Percentiles rank a stretch among this genome's conserved stretches.
phyloP scores from a whole-genome alignment of 148 eudicot genomes.

The Amaranthus hypochondriacus region DNA sequence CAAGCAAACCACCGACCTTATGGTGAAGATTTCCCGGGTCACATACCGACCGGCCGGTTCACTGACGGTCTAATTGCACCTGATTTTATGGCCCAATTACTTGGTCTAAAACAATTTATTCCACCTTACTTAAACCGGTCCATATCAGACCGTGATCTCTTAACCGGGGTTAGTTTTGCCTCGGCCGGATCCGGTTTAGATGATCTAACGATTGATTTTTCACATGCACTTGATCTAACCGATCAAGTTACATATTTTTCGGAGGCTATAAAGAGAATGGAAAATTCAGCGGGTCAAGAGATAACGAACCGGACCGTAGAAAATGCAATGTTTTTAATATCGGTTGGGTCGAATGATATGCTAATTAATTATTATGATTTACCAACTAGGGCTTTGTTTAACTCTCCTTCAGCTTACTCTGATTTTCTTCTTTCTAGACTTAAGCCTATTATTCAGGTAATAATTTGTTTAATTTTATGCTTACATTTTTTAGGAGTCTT shows the following conservation, averaged over 20 bases:
- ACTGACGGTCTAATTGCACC: slow-evolving; percentile 34
- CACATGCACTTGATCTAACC: slow-evolving; percentile 14
- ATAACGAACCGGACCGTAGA: slow-evolving; percentile 13
- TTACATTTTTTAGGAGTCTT: too few relatives aligned
- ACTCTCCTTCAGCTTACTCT: slow-evolving; percentile 12
- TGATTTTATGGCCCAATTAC: slow-evolving; percentile 21
- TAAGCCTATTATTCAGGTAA: slow-evolving; percentile 19
- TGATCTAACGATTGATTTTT: slow-evolving; percentile 21
- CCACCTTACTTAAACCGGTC: slow-evolving; percentile 25
- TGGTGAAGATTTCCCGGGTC: slow-evolving; percentile 28
- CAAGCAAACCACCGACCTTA: slow-evolving; percentile 33
- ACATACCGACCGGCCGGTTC: slow-evolving; percentile 37
- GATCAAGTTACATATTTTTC: slow-evolving; percentile 11
- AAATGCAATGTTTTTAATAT: slow-evolving; percentile 25
- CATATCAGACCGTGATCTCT: slow-evolving; percentile 23
- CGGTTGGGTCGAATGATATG: slow-evolving; percentile 29
- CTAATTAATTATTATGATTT: slow-evolving; percentile 25
- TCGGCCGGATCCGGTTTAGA: slow-evolving; percentile 46
- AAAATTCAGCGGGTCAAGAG: slow-evolving; percentile 2
- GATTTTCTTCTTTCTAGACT: slow-evolving; percentile 24
- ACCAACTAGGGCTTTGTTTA: slow-evolving; percentile 13
- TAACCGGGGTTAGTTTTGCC: slow-evolving; percentile 47
- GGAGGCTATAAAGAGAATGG: slow-evolving; percentile 19
- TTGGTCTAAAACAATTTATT: slow-evolving; percentile 16
- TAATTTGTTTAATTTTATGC: too few relatives aligned